Conservation (phyloP, 192 early-diverging fungal genomes). For the Rhizoclosmatium sp. region DNA sequence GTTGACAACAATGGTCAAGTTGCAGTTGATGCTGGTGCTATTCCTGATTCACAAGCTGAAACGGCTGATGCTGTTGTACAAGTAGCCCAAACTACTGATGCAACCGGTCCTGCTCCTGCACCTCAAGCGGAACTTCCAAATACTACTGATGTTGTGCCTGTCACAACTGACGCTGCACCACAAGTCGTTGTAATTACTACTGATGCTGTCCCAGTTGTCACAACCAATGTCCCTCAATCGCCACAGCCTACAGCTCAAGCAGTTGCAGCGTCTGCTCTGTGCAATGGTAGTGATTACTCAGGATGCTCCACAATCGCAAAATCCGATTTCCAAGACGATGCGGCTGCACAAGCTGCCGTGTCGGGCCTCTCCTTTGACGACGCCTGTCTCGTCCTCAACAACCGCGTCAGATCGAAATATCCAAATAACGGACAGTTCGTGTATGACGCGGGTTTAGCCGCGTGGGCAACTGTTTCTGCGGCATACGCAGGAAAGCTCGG, state of each 20-base stretch:
- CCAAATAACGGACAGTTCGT: background rate
- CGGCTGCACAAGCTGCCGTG: background rate
- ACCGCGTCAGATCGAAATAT: background rate
- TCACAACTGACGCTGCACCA: conserved; percentile 4
- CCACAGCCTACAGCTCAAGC: too few species aligned
- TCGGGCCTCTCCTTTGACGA: background rate
- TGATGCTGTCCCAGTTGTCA: background rate
- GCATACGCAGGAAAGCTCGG: background rate
- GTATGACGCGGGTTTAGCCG: background rate
- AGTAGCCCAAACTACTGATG: background rate
- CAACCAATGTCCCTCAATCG: background rate
- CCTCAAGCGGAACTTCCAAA: background rate
- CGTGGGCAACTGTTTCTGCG: background rate
- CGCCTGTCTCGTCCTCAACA: conserved; percentile 3
- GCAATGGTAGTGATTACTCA: background rate
- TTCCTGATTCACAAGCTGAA: background rate
- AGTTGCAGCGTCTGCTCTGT: background rate
- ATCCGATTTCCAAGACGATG: background rate
- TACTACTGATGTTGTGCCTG: background rate
- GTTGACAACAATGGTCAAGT: too few species aligned
- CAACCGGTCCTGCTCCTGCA: background rate
- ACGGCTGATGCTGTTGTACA: background rate
- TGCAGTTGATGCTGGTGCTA: too few species aligned
- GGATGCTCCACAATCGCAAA: background rate
- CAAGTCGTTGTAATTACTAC: background rate